Evolutionary conservation across 768 basidiomycete species (phyloP).

Genomic region (Kondoa subrosea): DNA sequence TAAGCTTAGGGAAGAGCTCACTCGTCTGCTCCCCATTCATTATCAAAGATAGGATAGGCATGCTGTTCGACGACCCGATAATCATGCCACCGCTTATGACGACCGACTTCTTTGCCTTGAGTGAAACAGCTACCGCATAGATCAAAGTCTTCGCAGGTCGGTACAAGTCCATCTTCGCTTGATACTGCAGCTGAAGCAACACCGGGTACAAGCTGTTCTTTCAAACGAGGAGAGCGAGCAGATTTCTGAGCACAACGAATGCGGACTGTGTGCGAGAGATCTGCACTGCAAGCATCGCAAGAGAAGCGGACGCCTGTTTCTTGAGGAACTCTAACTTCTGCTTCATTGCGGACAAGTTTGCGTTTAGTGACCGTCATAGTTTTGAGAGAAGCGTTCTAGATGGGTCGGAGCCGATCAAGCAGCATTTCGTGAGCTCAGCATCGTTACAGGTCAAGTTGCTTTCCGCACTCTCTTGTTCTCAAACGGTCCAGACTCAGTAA

Average conservation of each 20-base stretch:
- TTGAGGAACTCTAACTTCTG: constrained; percentile 7
- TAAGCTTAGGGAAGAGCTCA: too few species aligned
- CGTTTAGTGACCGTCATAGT: constrained; percentile 25
- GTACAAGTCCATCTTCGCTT: constrained; percentile 28
- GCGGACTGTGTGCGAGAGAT: constrained; percentile 88
- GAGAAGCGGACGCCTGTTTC: constrained; percentile 13
- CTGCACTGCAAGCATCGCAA: constrained; percentile 66
- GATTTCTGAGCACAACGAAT: constrained; percentile 69
- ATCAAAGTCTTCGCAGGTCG: constrained; percentile 61
- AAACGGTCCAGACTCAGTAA: too few species aligned
- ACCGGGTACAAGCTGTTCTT: constrained; percentile 8
- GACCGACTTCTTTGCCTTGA: constrained; percentile 69
- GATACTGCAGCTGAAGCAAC: neutral
- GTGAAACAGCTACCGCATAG: constrained; percentile 87
- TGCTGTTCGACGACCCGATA: constrained; percentile 87
- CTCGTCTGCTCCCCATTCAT: constrained; percentile 98
- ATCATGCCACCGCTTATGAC: constrained; percentile 66
- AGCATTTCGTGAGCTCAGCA: neutral
- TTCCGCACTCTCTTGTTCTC: too few species aligned
- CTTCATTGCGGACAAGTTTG: constrained; percentile 18
- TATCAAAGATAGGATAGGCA: constrained; percentile 84
- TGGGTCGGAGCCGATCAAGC: neutral
- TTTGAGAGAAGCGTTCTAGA: neutral
- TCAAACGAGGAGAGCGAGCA: neutral
- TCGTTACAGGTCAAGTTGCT: too few species aligned